phyloP scores from a whole-genome alignment of 2,329 filamentous ascomycete genomes.

The Aspergillus brunneoviolaceus region DNA sequence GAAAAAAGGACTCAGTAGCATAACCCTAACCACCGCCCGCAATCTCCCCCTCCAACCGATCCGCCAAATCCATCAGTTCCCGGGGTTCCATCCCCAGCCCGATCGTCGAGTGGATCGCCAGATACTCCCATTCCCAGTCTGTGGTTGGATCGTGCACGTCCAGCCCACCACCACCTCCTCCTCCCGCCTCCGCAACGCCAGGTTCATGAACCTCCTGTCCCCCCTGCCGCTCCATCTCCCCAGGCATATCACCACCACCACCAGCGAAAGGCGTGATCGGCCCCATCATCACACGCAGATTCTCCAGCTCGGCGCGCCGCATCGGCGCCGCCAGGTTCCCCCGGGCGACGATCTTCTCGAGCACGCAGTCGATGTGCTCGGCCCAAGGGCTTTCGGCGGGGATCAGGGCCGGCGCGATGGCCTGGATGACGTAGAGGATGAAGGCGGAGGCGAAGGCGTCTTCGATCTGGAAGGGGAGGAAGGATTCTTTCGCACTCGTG shows the following conservation, averaged over 20 bases:
- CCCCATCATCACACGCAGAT: slow-evolving; percentile 24
- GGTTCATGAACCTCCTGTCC: neutral
- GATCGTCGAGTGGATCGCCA: slow-evolving; percentile 22
- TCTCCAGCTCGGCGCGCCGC: slow-evolving; percentile 32
- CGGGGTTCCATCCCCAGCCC: slow-evolving; percentile 20
- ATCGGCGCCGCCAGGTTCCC: slow-evolving; percentile 42
- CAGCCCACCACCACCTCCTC: no score
- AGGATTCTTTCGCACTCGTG: no score
- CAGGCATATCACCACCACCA: neutral
- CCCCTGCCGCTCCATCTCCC: no score
- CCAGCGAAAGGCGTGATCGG: slow-evolving; percentile 31
- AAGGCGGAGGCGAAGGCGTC: slow-evolving; percentile 46
- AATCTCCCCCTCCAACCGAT: slow-evolving; percentile 21
- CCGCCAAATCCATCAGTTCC: slow-evolving; percentile 26
- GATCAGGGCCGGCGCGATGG: slow-evolving; percentile 36
- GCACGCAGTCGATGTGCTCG: slow-evolving; percentile 12
- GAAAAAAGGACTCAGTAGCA: no score
- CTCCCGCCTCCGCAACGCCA: no score
- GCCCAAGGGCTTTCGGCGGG: slow-evolving; percentile 12
- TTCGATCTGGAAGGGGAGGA: slow-evolving; percentile 41
- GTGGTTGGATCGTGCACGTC: neutral
- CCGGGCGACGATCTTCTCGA: slow-evolving; percentile 41
- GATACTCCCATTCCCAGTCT: slow-evolving; percentile 29
- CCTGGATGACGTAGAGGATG: slow-evolving; percentile 37
- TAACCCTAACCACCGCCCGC: no score